These are phyloP conservation scores for Geotrichum carabidarum DNA, from an alignment of 1,139 yeast genomes.

Conservation along the genomic window DNA sequence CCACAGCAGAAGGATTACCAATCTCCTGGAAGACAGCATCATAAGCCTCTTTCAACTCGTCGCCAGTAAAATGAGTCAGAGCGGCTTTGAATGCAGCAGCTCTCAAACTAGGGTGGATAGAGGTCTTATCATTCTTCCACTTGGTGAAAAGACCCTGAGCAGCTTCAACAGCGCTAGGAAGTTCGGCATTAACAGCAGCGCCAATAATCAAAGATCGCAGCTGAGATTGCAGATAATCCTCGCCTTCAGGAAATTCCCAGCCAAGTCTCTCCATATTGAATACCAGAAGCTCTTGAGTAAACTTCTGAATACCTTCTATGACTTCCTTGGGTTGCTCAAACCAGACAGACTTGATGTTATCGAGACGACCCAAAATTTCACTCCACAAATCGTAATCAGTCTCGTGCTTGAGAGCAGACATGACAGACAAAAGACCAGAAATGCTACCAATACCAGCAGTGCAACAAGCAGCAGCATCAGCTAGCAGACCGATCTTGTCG, in stretches of 20 bases:
- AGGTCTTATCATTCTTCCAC: conserved; percentile 39
- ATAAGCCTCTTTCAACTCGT: conserved; percentile 41
- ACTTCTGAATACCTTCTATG: conserved; percentile 41
- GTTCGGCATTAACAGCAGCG: conserved; percentile 49
- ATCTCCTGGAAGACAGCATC: conserved; percentile 49
- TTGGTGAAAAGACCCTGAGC: conserved; percentile 44
- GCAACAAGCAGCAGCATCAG: conserved; percentile 58
- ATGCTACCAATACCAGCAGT: conserved; percentile 54
- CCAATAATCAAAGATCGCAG: conserved; percentile 50
- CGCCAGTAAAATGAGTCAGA: conserved; percentile 42
- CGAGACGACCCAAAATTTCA: conserved; percentile 48
- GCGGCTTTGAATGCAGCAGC: conserved; percentile 51
- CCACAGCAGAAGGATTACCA: conserved; percentile 54
- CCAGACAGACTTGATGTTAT: conserved; percentile 45
- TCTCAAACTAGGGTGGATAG: conserved; percentile 54
- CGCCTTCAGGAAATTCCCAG: conserved; percentile 36
- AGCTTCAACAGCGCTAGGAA: conserved; percentile 46
- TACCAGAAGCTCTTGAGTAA: conserved; percentile 43
- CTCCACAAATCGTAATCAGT: conserved; percentile 61
- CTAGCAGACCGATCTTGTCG: conserved; percentile 81
- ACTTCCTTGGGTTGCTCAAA: conserved; percentile 43
- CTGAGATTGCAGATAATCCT: conserved; percentile 47
- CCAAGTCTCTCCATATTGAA: conserved; percentile 43
- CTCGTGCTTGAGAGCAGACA: conserved; percentile 44
- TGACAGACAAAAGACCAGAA: conserved; percentile 47